Base-by-base conservation (phyloP, 768 basidiomycete species). In the Mycena polygramma region DNA sequence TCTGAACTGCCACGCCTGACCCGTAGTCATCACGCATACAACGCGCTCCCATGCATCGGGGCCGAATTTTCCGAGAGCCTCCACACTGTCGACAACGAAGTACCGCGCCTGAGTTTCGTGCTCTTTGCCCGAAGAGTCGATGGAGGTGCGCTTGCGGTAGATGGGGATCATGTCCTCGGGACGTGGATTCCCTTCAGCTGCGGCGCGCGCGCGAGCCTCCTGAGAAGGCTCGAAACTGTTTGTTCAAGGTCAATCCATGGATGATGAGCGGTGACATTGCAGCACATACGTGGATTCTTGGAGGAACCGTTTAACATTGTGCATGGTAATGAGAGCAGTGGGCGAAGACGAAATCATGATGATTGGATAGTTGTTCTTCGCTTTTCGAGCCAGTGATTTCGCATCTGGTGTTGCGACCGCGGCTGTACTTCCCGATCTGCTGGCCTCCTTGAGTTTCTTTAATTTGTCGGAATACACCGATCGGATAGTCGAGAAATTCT, bases 331-430 rank as follows among this genome's bases (percentile, higher is more conserved):
- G 64, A 99, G 89, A 4, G 96, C 91, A 2, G 97, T 98, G 0
- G 96, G 96, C 19, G 93, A 96, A 0, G 96, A 97, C 0, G 97
- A 97, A 51, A 99, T 96, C 84, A 99, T 93, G 80, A 99, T 98
- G 77, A 99, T 99, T 0, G 97, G 97, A 81, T 93, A 93, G 75
- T 88, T 90, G 76, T 90, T 90, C 91, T 93, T 88, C 46, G 91
- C 86, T 87, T 94, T 94, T 39, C 91, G 89, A 2, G 88, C 88
- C 70, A 88, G 87, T 74, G 90, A 75, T 73, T 92, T 92, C 4
- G 87, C 80, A 68, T 92, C 91, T 0, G 89, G 79, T 8, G 86
- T 79, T 3, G 80, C 43, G 7, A 87, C 68, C 45, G 82, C 72
- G 6, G 84, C 57, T 2, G 83, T 48, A 26, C 81, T 73, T 2